A percentile compares a stretch with the other conserved stretches of the same genome.
phyloP scores from a whole-genome alignment of 163 green algal genomes.

The Scenedesmus sp. region DNA sequence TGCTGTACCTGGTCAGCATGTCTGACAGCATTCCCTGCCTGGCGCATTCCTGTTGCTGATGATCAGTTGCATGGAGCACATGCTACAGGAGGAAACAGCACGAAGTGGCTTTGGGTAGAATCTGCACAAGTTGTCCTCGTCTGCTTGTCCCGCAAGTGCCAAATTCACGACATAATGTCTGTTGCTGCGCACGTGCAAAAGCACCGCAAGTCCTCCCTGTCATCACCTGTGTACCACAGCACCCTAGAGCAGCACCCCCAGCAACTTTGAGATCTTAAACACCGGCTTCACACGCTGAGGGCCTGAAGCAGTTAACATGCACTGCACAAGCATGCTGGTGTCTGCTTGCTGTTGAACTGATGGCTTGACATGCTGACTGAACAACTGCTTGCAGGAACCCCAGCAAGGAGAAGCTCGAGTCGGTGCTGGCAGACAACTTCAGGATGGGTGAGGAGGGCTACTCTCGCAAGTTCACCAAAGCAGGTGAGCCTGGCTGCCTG shows the following conservation, averaged over 20 bases:
- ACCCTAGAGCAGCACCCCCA: too few species aligned
- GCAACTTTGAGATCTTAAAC: too few species aligned
- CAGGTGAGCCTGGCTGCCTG: conserved; percentile 23
- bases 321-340: too few species aligned
- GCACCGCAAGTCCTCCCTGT: too few species aligned
- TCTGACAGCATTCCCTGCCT: not conserved
- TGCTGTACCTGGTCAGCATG: not conserved
- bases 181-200: too few species aligned
- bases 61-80: not conserved
- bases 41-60: not conserved
- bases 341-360: not conserved
- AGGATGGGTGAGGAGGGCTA: conserved; percentile 55
- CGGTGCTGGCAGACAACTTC: conserved; percentile 56
- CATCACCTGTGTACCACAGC: too few species aligned
- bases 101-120: not conserved
- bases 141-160: too few species aligned
- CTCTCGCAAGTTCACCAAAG: conserved; percentile 43
- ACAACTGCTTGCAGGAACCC: not conserved
- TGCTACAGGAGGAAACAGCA: not conserved
- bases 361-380: too few species aligned
- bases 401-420: conserved; percentile 4
- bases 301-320: too few species aligned
- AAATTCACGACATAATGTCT: too few species aligned
- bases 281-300: too few species aligned
- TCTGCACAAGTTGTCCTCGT: not conserved